phyloP scores from a whole-genome alignment of 352 stramenopile genomes.

The Phytophthora pseudosyringae region DNA sequence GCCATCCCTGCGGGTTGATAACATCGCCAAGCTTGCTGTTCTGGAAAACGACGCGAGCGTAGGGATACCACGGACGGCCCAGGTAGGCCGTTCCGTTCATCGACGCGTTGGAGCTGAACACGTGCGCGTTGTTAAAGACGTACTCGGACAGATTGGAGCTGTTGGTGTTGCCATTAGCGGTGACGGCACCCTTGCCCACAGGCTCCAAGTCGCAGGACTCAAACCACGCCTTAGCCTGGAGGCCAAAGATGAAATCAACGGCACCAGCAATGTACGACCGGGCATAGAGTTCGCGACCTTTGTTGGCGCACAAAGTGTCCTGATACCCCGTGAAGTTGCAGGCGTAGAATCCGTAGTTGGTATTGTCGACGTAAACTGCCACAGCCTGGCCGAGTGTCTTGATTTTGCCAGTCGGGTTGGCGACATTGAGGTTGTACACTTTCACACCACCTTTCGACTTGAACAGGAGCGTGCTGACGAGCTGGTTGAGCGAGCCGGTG shows the following conservation, averaged over 20 bases:
- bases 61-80: conserved; percentile 2
- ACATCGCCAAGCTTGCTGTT: conserved; percentile 8
- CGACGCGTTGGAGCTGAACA: conserved; percentile 2
- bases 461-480: conserved; percentile 21
- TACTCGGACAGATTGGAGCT: conserved; percentile 22
- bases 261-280: conserved; percentile 9
- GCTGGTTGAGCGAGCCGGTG: background rate
- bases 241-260: conserved; percentile 18
- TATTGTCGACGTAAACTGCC: conserved; percentile 10
- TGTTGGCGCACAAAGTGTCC: conserved; percentile 16
- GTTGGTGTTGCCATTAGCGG: conserved; percentile 13
- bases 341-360: conserved; percentile 13
- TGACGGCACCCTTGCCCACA: conserved; percentile 14
- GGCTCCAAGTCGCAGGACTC: conserved; percentile 17
- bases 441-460: conserved; percentile 19
- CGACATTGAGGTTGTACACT: conserved; percentile 30
- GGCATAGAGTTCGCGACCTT: conserved; percentile 6
- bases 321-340: conserved; percentile 15
- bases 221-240: conserved; percentile 5
- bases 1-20: background rate
- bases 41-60: background rate
- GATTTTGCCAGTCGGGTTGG: conserved; percentile 16
- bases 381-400: conserved; percentile 10
- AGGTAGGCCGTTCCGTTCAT: conserved; percentile 13
- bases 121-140: conserved; percentile 13